These are phyloP conservation scores for Leishmania turanica DNA, from an alignment of 208 protist species.

Conservation along the genomic window DNA sequence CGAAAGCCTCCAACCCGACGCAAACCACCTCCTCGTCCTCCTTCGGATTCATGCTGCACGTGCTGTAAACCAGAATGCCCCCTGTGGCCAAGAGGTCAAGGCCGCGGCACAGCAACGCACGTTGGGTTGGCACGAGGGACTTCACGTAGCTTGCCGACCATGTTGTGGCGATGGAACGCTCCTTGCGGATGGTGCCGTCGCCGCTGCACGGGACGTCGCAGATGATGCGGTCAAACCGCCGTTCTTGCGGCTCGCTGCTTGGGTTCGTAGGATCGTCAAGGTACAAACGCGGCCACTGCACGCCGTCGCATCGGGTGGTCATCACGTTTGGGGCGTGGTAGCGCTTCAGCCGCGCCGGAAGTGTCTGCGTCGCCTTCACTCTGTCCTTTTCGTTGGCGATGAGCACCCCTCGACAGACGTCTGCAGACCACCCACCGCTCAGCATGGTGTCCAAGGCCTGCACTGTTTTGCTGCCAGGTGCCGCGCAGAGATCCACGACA, in stretches of 20 bases:
- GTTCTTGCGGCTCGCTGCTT: constrained; percentile 34
- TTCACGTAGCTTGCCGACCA: constrained; percentile 90
- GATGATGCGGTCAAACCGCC: constrained; percentile 91
- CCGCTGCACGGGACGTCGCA: constrained; percentile 97
- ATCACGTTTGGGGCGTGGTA: constrained; percentile 90
- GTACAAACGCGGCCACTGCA: constrained; percentile 88
- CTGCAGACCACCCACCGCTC: constrained; percentile 39
- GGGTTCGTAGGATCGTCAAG: constrained; percentile 15
- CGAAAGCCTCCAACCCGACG: constrained; percentile 74
- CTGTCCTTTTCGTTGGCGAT: constrained; percentile 92
- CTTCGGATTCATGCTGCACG: constrained; percentile 96
- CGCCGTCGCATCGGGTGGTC: constrained; percentile 85
- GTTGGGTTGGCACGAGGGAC: constrained; percentile 88
- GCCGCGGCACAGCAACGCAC: constrained; percentile 84
- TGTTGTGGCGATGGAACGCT: constrained; percentile 71
- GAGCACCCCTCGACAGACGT: constrained; percentile 62
- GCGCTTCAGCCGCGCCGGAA: constrained; percentile 89
- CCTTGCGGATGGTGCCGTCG: constrained; percentile 96
- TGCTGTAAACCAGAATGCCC: constrained; percentile 96
- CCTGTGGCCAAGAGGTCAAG: constrained; percentile 77
- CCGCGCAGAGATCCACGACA: constrained; percentile 91
- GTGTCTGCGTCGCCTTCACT: constrained; percentile 92
- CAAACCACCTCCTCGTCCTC: constrained; percentile 97
- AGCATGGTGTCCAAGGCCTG: constrained; percentile 89
- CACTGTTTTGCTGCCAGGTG: constrained; percentile 92